These are phyloP conservation scores for Salinomyces thailandicus DNA, from an alignment of 2,329 filamentous ascomycete genomes.

Conservation along the genomic window DNA sequence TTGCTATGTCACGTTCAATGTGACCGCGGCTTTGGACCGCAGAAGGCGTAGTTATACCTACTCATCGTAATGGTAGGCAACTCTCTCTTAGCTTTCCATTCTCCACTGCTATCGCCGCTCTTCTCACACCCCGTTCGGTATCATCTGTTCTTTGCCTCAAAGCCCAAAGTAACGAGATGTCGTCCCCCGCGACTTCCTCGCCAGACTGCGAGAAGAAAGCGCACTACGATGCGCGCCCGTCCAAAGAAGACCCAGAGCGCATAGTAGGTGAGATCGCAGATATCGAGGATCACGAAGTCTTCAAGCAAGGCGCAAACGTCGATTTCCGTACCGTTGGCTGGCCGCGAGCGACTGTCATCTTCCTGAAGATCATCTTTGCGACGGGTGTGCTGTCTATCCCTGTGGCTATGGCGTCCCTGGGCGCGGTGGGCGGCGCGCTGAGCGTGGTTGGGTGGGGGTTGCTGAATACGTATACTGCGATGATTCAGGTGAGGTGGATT, in stretches of 20 bases:
- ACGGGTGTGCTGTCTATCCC: slow-evolving; percentile 43
- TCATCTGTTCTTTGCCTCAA: no score
- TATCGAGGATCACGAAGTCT: slow-evolving; percentile 38
- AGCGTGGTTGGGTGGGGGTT: slow-evolving; percentile 39
- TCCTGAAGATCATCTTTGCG: slow-evolving; percentile 44
- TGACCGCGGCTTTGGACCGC: no score
- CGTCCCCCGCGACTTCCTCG: neutral
- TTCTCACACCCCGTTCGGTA: no score
- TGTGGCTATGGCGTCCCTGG: slow-evolving; percentile 37
- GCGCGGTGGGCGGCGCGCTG: slow-evolving; percentile 39
- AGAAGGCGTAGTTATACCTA: no score
- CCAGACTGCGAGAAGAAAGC: slow-evolving; percentile 9
- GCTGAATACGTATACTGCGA: slow-evolving; percentile 41
- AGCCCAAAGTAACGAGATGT: no score
- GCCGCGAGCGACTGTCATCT: slow-evolving; percentile 43
- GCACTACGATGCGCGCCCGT: slow-evolving; percentile 6
- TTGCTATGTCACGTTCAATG: no score
- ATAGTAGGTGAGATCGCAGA: slow-evolving; percentile 15
- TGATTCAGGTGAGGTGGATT: slow-evolving; percentile 41
- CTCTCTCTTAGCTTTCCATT: no score
- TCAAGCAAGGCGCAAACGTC: slow-evolving; percentile 40
- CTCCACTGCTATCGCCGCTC: no score
- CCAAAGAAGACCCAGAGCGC: slow-evolving; percentile 12
- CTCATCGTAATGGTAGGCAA: no score
- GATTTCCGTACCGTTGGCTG: slow-evolving; percentile 46